A percentile compares a stretch with the other conserved stretches of the same genome.
These are phyloP conservation scores for Aristolochia fimbriata DNA, from an alignment of 164 flowering plant species.

Conservation along the genomic window DNA sequence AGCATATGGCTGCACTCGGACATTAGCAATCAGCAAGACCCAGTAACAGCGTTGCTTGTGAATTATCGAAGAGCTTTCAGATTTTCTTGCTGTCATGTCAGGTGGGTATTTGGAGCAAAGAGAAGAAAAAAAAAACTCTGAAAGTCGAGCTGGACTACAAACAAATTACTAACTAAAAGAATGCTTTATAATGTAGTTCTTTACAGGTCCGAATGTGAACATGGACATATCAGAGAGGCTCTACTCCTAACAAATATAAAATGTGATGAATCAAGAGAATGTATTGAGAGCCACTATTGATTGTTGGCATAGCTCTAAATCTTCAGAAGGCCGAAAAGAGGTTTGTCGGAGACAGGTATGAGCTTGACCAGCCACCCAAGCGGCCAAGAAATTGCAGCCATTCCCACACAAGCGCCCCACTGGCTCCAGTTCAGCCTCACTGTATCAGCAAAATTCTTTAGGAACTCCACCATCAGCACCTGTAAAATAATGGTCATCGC, in stretches of 20 bases:
- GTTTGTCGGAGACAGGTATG: neutral
- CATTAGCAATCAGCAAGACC: too few species aligned
- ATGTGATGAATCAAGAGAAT: neutral
- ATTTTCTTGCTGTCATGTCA: too few species aligned
- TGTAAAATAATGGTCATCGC: slow-evolving; percentile 5
- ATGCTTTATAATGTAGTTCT: neutral
- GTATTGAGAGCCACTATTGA: neutral
- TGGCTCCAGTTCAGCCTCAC: slow-evolving; percentile 5
- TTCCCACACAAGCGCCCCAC: slow-evolving; percentile 4
- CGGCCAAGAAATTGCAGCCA: slow-evolving; percentile 7
- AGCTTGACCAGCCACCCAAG: slow-evolving; percentile 2
- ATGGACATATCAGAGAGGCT: neutral
- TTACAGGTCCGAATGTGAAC: neutral
- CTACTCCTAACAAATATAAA: neutral
- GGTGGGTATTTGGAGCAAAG: too few species aligned
- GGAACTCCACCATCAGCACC: slow-evolving; percentile 9
- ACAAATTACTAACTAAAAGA: neutral
- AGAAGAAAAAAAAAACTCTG: neutral
- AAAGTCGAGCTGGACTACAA: neutral
- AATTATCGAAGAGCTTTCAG: too few species aligned
- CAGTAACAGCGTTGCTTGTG: too few species aligned
- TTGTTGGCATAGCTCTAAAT: neutral
- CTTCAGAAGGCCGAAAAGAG: neutral
- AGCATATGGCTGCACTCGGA: too few species aligned
- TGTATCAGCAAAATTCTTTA: slow-evolving; percentile 5